Evolutionary conservation across 495 filamentous ascomycete genomes (phyloP), one percentile per base, ranked within the genome.

Genomic region (Penicillium flavigenum): DNA sequence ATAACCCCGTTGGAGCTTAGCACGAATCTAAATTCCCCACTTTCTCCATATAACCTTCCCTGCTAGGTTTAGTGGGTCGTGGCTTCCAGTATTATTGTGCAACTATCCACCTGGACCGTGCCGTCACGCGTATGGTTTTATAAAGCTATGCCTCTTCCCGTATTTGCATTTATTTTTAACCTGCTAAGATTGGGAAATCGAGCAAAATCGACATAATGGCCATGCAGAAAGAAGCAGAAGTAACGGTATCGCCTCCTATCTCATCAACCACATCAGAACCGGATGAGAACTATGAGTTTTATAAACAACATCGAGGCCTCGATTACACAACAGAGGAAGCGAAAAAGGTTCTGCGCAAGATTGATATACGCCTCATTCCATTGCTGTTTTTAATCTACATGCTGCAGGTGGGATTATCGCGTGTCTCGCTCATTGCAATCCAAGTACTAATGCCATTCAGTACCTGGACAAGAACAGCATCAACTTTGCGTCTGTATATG

Each of bases 401-500:
- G 51, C 52, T 74, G 27, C 68, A 74, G 60, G 65, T 72, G 47
- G 24, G 54, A 7, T 19, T 52, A 2, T 16, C 31, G 10, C n/a
- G 8, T 26, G 3, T 42, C 24, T n/a, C 6, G 16, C 36, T 17
- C 36, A 7, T 17, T 39, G 36, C 36, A 39, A 39, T 17, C 36
- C 36, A 39, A 16, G 17, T 46, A 17, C 57, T 67, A 14, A 63
- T 22, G 9, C 3, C 26, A 62, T 77, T 3, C 76, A 84, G 65
- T 86, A 83, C 53, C 68, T 85, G 6, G 83, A 87, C 57, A 87
- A 87, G 65, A 79, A 79, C 34, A 79, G 75, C 26, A 77, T 86
- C 64, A 84, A 82, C 57, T 87, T 81, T 56, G 80, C 84, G 3
- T 81, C 78, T n/a, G 81, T 83, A 0, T 85, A 81, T 59, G 83